Evolutionary conservation across 805 yeast genomes (phyloP), one percentile per base, ranked within the genome.

Genomic region (Wickerhamiella kurtzmanii): DNA sequence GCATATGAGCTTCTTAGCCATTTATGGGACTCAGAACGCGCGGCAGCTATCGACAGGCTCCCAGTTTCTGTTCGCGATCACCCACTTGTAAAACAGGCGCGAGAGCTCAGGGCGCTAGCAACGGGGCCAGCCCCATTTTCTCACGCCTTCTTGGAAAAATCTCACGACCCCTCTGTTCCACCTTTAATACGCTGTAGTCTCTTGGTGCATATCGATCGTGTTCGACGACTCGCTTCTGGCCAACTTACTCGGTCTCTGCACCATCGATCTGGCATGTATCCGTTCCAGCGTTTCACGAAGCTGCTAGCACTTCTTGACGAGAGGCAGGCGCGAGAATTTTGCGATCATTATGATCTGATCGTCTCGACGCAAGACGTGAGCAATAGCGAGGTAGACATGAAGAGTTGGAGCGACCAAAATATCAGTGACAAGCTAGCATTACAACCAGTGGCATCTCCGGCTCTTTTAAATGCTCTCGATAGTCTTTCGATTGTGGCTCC

Each of bases 1-100:
- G 88, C 95, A 0, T 92, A 88, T 60, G 81, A 86, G 48, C 65
- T 92, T 18, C 58, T 92, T 16, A 76, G 87, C 54, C 89, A 86
- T 55, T 65, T 84, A 6, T 71, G 84, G 54, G 96, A 92, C 60
- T 80, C 92, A 0, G 96, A 87, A 54, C 65, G 84, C 43, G 96
- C 85, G 52, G 70, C 87, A 46, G 82, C 76, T 51, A 60, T 82
- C 9, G 94, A 85, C 59, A 65, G 69, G 15, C 63, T 87, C 36
- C 95, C 96, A 0, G 47, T 52, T 2, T 57, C 66, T 2, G 69
- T 89, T 1, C 68, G 78, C 35, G 56, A 71, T 19, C 72, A 81
- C 57, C 66, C 68, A 0, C 58, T 68, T 11, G 78, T 92, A 11
- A 92, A 82, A 58, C 59, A 78, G 19, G 95, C 95, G 1, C 59